Evolutionary conservation across 768 basidiomycete species (phyloP).

Genomic region (Lentinula boryana): DNA sequence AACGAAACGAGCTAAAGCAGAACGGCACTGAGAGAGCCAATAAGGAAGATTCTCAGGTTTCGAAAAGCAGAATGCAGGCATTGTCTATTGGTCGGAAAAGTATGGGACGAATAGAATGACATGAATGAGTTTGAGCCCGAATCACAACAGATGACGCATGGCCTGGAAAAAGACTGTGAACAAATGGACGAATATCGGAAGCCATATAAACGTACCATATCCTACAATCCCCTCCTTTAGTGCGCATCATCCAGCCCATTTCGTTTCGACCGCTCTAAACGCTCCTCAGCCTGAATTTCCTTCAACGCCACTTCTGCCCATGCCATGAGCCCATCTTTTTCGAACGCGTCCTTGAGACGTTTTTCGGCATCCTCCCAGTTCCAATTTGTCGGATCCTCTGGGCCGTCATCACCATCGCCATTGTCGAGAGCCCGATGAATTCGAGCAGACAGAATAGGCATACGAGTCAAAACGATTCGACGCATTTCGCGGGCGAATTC

Average conservation of each 20-base stretch:
- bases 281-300: conserved; percentile 34
- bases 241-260: neutral
- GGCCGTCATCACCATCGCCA: neutral
- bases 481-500: conserved; percentile 40
- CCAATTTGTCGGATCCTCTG: conserved; percentile 18
- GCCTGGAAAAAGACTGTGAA: neutral
- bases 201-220: neutral
- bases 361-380: conserved; percentile 27
- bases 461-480: conserved; percentile 23
- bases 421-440: conserved; percentile 27
- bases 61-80: neutral
- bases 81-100: neutral
- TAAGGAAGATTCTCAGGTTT: neutral
- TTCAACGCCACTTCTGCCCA: conserved; percentile 30
- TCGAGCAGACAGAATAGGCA: conserved; percentile 34
- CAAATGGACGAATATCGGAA: neutral
- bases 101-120: neutral
- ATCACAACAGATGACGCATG: neutral
- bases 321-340: conserved; percentile 29
- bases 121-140: no score
- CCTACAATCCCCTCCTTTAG: neutral
- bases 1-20: neutral
- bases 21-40: neutral
- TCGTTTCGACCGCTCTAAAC: neutral
- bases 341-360: conserved; percentile 33